Conservation (phyloP, 305 asterid species). For the Stenogyne calaminthoides region DNA sequence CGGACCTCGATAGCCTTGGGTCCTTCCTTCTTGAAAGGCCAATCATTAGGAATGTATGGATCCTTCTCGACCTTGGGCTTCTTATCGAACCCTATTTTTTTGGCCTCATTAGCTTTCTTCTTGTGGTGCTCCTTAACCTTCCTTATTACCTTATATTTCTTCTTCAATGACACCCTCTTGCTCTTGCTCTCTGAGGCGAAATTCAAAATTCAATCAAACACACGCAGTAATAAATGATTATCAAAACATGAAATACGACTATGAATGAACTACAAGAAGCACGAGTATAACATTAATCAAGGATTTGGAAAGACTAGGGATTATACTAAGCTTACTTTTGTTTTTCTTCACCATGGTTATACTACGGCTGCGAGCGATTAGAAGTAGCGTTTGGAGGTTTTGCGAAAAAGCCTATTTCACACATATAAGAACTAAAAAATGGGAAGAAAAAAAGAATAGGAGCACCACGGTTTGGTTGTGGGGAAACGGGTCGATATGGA, state of each 20-base stretch:
- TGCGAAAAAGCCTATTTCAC: too few relatives aligned
- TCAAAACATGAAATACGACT: background rate
- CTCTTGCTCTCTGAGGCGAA: conserved; percentile 81
- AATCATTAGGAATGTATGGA: conserved; percentile 89
- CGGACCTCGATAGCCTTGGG: conserved; percentile 87
- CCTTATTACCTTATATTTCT: conserved; percentile 76
- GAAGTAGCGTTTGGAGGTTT: conserved; percentile 14
- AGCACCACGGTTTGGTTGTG: background rate
- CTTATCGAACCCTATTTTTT: too few relatives aligned
- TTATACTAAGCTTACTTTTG: conserved; percentile 37
- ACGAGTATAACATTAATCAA: too few relatives aligned
- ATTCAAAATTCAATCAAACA: background rate
- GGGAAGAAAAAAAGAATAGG: background rate
- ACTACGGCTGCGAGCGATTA: background rate
- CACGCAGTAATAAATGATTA: background rate
- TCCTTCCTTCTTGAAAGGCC: conserved; percentile 95
- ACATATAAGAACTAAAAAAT: too few relatives aligned
- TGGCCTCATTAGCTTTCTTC: too few relatives aligned
- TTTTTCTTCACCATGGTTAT: conserved; percentile 46
- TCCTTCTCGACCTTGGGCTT: conserved; percentile 84
- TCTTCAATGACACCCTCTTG: conserved; percentile 78
- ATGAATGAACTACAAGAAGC: too few relatives aligned
- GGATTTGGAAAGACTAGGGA: too few relatives aligned
- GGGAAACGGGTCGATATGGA: background rate
- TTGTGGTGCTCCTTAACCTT: too few relatives aligned